Conservation (phyloP, 768 basidiomycete species). For the Rhodotorula babjevae region DNA sequence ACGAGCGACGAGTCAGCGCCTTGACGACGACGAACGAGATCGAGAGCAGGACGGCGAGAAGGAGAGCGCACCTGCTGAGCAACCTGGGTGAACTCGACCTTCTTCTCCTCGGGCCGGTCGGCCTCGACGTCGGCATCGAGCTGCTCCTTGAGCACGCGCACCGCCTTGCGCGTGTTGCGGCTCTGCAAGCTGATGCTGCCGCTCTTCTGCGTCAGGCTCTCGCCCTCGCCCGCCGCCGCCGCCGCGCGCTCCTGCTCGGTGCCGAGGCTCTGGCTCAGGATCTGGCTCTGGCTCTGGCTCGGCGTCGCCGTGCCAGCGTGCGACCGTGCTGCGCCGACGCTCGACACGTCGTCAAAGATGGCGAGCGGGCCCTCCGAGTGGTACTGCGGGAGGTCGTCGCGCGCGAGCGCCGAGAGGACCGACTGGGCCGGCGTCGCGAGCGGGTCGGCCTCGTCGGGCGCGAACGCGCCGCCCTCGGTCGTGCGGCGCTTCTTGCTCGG, state of each 20-base stretch:
- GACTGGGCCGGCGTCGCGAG: constrained; percentile 11
- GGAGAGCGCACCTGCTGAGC: constrained; percentile 61
- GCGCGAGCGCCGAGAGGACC: constrained; percentile 3
- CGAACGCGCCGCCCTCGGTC: constrained; percentile 4
- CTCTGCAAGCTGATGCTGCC: constrained; percentile 39
- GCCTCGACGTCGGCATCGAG: constrained; percentile 48
- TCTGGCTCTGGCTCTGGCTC: constrained; percentile 2
- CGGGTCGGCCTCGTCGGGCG: neutral
- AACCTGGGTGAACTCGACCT: constrained; percentile 71
- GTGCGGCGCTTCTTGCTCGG: constrained; percentile 28
- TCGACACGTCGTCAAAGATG: constrained; percentile 49
- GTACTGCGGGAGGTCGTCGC: constrained; percentile 20
- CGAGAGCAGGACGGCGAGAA: neutral
- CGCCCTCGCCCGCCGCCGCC: constrained; percentile 11
- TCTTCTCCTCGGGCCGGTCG: constrained; percentile 53
- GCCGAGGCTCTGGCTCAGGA: constrained; percentile 15
- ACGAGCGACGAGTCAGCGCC: neutral
- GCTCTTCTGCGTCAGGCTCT: constrained; percentile 30
- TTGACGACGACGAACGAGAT: neutral
- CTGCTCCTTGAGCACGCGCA: constrained; percentile 70
- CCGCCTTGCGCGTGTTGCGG: constrained; percentile 80
- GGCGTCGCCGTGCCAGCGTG: neutral
- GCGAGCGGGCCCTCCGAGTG: constrained; percentile 37
- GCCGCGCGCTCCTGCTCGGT: constrained; percentile 23
- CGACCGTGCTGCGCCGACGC: neutral